Evolutionary conservation across 345 rosid species (phyloP).

Genomic region (Linum tenue): DNA sequence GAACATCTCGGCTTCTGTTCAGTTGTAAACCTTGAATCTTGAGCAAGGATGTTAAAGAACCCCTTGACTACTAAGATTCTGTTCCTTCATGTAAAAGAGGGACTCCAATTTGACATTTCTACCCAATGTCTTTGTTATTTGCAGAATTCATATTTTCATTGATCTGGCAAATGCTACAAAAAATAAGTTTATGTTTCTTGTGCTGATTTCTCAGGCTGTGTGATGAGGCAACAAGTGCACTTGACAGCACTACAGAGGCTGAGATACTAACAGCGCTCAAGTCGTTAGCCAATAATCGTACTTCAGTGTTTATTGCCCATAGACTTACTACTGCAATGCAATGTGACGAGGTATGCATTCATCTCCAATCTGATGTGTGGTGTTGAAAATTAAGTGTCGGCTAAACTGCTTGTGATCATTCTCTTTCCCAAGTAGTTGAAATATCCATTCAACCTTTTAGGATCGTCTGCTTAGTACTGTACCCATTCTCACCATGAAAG

Average conservation of each 20-base stretch:
- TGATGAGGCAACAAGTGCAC: constrained; percentile 98
- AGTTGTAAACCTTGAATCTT: too few species aligned
- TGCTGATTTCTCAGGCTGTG: constrained; percentile 50
- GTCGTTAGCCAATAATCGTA: constrained; percentile 73
- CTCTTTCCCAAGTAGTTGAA: background rate
- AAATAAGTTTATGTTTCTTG: constrained; percentile 6
- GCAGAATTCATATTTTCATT: background rate
- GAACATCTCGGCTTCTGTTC: too few species aligned
- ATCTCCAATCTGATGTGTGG: background rate
- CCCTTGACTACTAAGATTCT: too few species aligned
- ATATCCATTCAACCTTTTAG: too few species aligned
- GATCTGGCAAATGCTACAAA: background rate
- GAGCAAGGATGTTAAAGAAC: too few species aligned
- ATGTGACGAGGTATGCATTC: constrained; percentile 70
- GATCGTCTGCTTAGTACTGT: too few species aligned
- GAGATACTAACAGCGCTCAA: constrained; percentile 81
- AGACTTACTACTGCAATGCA: constrained; percentile 99
- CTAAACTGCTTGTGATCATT: background rate
- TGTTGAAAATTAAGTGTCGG: background rate
- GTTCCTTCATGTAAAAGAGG: too few species aligned
- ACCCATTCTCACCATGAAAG: too few species aligned
- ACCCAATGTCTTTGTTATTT: background rate
- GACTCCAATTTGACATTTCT: background rate
- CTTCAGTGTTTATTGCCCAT: constrained; percentile 91
- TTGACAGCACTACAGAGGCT: constrained; percentile 98